phyloP scores from a whole-genome alignment of 139 green algal genomes.

The Volvox africanus region DNA sequence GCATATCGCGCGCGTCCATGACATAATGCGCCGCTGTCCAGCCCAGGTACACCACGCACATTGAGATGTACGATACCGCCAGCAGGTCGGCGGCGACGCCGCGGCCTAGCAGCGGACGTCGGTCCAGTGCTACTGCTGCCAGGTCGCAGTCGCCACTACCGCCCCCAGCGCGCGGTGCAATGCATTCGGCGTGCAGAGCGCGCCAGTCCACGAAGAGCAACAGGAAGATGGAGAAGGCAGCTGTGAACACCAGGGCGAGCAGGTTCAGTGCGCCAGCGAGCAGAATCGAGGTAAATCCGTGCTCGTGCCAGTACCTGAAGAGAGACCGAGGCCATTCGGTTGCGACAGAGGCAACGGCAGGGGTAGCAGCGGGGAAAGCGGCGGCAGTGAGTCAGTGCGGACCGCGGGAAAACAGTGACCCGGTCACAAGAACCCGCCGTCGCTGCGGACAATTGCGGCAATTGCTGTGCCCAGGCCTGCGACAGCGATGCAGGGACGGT shows the following conservation, averaged over 20 bases:
- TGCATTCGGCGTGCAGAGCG: slow-evolving; percentile 67
- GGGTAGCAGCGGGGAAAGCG: too few relatives aligned
- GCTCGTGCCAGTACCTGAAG: slow-evolving; percentile 85
- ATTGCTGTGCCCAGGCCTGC: too few relatives aligned
- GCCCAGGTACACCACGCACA: slow-evolving; percentile 82
- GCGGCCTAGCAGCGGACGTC: slow-evolving; percentile 40
- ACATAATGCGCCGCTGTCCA: slow-evolving; percentile 69
- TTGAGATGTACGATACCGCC: slow-evolving; percentile 79
- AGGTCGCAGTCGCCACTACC: slow-evolving; percentile 20
- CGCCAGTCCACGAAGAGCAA: slow-evolving; percentile 91
- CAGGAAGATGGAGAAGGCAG: slow-evolving; percentile 87
- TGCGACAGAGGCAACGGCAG: too few relatives aligned
- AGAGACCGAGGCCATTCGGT: too few relatives aligned
- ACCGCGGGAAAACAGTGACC: too few relatives aligned
- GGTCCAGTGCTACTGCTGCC: slow-evolving; percentile 29
- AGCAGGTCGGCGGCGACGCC: slow-evolving; percentile 46
- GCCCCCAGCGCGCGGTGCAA: neutral
- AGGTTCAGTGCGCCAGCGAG: slow-evolving; percentile 85
- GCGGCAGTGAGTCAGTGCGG: too few relatives aligned
- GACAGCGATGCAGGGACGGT: too few relatives aligned
- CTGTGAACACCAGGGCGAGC: slow-evolving; percentile 91
- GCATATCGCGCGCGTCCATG: slow-evolving; percentile 67
- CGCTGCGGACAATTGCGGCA: too few relatives aligned
- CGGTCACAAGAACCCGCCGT: too few relatives aligned
- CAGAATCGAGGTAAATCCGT: slow-evolving; percentile 81